These are phyloP conservation scores for Zoysia matrella DNA, from an alignment of 202 grass and related monocot species.

Conservation along the genomic window DNA sequence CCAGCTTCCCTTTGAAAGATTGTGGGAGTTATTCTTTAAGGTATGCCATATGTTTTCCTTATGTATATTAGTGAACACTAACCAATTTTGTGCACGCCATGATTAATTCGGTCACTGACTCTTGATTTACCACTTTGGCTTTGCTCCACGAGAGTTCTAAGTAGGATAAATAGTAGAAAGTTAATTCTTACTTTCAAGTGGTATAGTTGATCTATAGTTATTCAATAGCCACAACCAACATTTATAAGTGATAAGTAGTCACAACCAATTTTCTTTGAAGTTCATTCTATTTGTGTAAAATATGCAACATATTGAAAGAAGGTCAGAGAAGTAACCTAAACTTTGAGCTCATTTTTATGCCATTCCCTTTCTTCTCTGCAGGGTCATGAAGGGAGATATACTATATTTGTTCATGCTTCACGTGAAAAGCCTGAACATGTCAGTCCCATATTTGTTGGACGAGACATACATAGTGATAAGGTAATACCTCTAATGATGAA, in stretches of 20 bases:
- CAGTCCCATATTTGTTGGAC: conserved; percentile 50
- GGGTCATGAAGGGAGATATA: conserved; percentile 60
- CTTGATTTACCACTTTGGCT: not conserved
- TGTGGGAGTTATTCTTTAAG: conserved; percentile 68
- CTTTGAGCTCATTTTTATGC: not conserved
- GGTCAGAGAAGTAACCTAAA: not conserved
- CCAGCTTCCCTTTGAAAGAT: conserved; percentile 57
- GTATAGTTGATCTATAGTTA: conserved; percentile 12
- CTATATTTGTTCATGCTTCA: conserved; percentile 66
- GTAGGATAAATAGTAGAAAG: not conserved
- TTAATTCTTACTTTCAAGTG: not conserved
- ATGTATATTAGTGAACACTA: not conserved
- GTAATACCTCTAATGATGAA: conserved; percentile 37
- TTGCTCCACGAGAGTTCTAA: conserved; percentile 1
- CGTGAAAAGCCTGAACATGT: conserved; percentile 50
- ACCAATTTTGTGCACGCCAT: not conserved
- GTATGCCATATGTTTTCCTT: conserved; percentile 18
- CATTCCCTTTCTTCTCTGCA: conserved; percentile 29
- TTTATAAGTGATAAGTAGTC: conserved; percentile 1
- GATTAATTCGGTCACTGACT: conserved; percentile 7
- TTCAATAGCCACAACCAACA: conserved; percentile 3
- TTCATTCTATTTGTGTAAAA: not conserved
- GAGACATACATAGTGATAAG: conserved; percentile 61
- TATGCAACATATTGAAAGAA: not conserved
- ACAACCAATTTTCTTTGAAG: not conserved